phyloP scores from a whole-genome alignment of 2,329 filamentous ascomycete genomes.

The Pseudogymnoascus sp. region DNA sequence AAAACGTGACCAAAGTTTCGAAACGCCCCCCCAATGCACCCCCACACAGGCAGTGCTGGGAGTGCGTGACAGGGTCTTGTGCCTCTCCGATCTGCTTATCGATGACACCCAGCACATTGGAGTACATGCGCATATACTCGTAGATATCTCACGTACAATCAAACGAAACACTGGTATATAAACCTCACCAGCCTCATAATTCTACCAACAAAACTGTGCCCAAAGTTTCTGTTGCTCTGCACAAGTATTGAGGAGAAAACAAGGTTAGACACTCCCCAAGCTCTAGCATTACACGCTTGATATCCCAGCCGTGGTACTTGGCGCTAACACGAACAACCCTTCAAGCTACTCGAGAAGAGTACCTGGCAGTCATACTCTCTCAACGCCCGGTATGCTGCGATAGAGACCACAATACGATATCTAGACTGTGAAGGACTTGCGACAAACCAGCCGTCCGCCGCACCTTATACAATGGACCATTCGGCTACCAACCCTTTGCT shows the following conservation, averaged over 20 bases:
- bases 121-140: not conserved
- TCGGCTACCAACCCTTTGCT: not conserved
- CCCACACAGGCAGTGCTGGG: not conserved
- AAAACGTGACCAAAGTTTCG: conserved; percentile 6
- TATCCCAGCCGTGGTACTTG: not conserved
- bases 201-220: not conserved
- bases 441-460: not conserved
- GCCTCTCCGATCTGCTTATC: not conserved
- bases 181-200: not conserved
- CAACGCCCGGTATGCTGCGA: conserved; percentile 7
- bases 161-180: not conserved
- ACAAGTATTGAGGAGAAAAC: not conserved
- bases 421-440: not conserved
- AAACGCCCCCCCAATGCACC: not conserved
- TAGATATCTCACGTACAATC: not conserved
- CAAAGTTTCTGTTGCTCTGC: not conserved
- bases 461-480: not conserved
- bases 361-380: not conserved
- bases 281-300: not conserved
- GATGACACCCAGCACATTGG: conserved; percentile 1
- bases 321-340: conserved; percentile 1
- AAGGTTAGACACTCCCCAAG: not conserved
- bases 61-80: conserved; percentile 3
- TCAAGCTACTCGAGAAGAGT: not conserved
- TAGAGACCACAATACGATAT: not conserved